Conservation (phyloP, 306 rosid genomes). For the Medicago ruthenica region DNA sequence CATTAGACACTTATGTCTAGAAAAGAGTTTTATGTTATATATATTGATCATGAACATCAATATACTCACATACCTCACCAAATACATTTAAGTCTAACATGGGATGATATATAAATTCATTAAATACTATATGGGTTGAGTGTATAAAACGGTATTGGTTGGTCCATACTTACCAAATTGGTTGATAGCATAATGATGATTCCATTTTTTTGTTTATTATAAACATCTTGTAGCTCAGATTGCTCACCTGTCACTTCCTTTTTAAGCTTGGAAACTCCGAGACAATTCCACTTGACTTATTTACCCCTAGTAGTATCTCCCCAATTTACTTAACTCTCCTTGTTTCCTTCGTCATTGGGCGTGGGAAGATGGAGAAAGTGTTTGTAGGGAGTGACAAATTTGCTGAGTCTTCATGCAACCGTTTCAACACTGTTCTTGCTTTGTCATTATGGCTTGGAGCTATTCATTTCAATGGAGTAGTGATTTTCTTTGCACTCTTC, state of each 20-base stretch:
- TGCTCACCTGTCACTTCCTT: neutral
- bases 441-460: slow-evolving; percentile 76
- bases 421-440: slow-evolving; percentile 47
- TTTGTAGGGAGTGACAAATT: slow-evolving; percentile 46
- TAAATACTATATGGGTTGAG: neutral
- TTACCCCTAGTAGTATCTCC: neutral
- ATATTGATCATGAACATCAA: too few relatives aligned
- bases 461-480: slow-evolving; percentile 63
- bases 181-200: neutral
- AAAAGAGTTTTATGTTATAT: neutral
- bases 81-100: neutral
- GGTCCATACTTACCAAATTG: neutral
- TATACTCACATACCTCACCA: neutral
- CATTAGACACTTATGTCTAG: too few relatives aligned
- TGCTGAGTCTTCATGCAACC: slow-evolving; percentile 41
- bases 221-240: neutral
- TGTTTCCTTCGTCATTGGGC: slow-evolving; percentile 5
- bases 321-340: neutral
- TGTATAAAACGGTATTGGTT: neutral
- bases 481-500: slow-evolving; percentile 56
- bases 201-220: neutral
- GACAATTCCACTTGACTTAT: neutral
- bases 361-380: slow-evolving; percentile 31
- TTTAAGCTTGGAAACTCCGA: slow-evolving; percentile 27
- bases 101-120: too few relatives aligned